Evolutionary conservation across 768 basidiomycete genomes (phyloP), one percentile per base, ranked within the genome.

Genomic region (Lactarius hatsudake): DNA sequence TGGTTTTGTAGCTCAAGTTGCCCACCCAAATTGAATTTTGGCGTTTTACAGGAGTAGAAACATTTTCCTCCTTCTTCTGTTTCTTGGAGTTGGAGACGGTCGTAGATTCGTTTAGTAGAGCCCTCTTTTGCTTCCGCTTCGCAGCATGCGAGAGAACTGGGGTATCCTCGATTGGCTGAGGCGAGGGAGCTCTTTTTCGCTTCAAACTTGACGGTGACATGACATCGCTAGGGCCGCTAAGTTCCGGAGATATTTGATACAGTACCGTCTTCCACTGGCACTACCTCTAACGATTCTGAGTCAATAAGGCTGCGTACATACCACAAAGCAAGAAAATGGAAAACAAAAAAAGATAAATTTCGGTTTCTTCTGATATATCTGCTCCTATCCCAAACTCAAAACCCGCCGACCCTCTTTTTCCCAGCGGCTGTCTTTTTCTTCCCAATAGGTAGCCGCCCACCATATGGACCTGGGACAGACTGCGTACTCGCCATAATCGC

Each of bases 11-110:
- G 7, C 91, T 84, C 75, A 98, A 75, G 78, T 98, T 98, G 51
- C 96, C 96, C 36, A 98, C 91, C 96, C 96, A 98, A 57, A 98
- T 82, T 5, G 93, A 96, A 75, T 96, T 87, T 76, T 92, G 86
- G 30, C 90, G 86, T 76, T 87, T 88, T 17, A 75, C 74, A 69
- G 71, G 64, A 61, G 42, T 62, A 45, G 67, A 30, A 51, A 66
- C 59, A 56, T 69, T 59, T 64, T 48, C 56, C 17, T 67, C 43
- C 71, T 82, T 86, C 76, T 85, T 85, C 59, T 64, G 23, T 65
- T 69, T 59, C 42, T 68, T 56, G 34, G 71, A 68, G 72, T 68
- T 56, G 34, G 71, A 68, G 72, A 69, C 56, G 75, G 73, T 55
- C 79, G 72, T 28, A 73, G 73, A 55, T 57, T 78, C 73, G 64